phyloP scores from a whole-genome alignment of 1,284 basidiomycete species.

The Puccinia polysora region DNA sequence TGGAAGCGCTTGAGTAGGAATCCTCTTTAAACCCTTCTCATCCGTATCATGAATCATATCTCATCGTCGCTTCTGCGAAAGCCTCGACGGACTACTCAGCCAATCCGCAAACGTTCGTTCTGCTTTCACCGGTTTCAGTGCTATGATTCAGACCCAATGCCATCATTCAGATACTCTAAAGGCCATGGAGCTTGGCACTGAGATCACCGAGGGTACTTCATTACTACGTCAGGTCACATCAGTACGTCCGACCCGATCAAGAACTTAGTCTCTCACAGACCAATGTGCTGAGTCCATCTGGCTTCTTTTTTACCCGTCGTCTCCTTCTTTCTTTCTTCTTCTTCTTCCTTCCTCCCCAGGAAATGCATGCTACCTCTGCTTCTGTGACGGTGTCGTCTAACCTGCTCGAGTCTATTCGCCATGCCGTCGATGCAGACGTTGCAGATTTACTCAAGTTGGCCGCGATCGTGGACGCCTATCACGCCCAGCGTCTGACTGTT shows the following conservation, averaged over 20 bases:
- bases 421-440: slow-evolving; percentile 1
- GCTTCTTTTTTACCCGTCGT: no score
- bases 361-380: no score
- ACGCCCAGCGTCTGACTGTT: neutral
- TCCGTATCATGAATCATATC: neutral
- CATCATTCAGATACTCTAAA: neutral
- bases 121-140: no score
- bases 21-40: no score
- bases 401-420: neutral
- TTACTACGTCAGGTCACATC: slow-evolving; percentile 5
- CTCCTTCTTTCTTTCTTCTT: no score
- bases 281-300: no score
- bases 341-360: no score
- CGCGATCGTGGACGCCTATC: neutral
- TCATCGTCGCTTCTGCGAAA: neutral
- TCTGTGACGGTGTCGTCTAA: no score
- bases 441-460: slow-evolving; percentile 5
- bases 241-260: no score
- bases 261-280: no score
- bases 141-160: no score
- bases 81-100: slow-evolving; percentile 6
- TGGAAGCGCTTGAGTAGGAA: slow-evolving; percentile 21
- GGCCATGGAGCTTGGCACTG: slow-evolving; percentile 1
- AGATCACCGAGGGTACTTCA: slow-evolving; percentile 12
- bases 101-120: no score